Conservation (phyloP, 306 rosid species). For the Lablab purpureus region DNA sequence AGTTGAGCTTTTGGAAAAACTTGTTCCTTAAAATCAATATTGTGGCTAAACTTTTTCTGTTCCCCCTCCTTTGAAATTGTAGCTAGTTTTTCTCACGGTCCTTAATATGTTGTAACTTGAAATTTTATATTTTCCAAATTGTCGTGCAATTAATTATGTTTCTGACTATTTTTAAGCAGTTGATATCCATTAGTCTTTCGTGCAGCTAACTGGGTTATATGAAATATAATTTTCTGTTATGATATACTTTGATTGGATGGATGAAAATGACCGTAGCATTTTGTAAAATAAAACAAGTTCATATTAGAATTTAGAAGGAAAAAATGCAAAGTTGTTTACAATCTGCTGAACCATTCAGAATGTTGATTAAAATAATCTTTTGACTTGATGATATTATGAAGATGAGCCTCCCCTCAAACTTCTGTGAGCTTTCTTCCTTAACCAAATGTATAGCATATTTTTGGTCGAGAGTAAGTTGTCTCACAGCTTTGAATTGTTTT, state of each 20-base stretch:
- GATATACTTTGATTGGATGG: background rate
- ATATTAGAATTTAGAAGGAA: background rate
- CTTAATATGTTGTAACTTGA: background rate
- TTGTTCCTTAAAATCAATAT: conserved; percentile 23
- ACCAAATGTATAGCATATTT: background rate
- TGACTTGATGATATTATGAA: background rate
- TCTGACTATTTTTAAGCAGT: background rate
- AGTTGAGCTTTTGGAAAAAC: background rate
- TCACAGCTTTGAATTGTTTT: conserved; percentile 9
- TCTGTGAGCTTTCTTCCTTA: background rate
- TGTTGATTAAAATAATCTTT: background rate
- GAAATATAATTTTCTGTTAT: background rate
- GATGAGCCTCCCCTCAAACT: background rate
- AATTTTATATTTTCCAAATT: background rate
- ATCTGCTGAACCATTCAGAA: background rate
- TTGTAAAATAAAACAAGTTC: background rate
- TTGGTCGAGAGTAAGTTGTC: background rate
- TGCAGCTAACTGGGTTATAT: conserved; percentile 3
- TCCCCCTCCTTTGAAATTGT: background rate
- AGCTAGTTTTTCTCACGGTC: background rate
- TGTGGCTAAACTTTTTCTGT: background rate
- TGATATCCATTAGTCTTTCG: background rate
- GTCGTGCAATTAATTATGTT: background rate
- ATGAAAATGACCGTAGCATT: background rate
- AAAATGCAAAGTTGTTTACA: background rate